phyloP scores from a whole-genome alignment of 129 eudicot species.

The Flaveria ramosissima region DNA sequence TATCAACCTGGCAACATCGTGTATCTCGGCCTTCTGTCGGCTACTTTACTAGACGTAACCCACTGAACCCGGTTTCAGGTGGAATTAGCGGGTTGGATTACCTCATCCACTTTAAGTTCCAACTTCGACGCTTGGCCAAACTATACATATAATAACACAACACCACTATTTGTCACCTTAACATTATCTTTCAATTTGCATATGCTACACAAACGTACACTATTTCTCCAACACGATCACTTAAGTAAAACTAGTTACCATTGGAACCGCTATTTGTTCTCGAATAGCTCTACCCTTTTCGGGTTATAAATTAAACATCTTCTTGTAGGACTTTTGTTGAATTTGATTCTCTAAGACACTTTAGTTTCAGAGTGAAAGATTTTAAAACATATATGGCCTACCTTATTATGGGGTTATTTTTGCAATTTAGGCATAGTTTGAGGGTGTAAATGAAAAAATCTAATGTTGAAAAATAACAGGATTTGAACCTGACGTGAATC shows the following conservation, averaged over 20 bases:
- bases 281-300: too few species aligned
- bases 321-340: too few species aligned
- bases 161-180: too few species aligned
- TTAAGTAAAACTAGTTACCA: too few species aligned
- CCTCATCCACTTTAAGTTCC: background rate
- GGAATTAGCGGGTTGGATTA: background rate
- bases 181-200: too few species aligned
- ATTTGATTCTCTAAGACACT: too few species aligned
- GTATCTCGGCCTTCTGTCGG: background rate
- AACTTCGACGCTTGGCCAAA: background rate
- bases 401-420: background rate
- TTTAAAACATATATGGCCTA: background rate
- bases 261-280: too few species aligned
- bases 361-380: too few species aligned
- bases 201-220: too few species aligned
- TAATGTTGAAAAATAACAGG: background rate
- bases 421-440: background rate
- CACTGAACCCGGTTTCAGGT: background rate
- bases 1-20: background rate
- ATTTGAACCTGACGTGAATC: slow-evolving; percentile 81
- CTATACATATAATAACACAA: too few species aligned
- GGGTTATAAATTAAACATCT: too few species aligned
- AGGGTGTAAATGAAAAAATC: background rate
- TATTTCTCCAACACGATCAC: too few species aligned
- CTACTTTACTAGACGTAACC: background rate